Evolutionary conservation across 345 rosid genomes (phyloP).

Genomic region (Aquilaria yunnanensis): DNA sequence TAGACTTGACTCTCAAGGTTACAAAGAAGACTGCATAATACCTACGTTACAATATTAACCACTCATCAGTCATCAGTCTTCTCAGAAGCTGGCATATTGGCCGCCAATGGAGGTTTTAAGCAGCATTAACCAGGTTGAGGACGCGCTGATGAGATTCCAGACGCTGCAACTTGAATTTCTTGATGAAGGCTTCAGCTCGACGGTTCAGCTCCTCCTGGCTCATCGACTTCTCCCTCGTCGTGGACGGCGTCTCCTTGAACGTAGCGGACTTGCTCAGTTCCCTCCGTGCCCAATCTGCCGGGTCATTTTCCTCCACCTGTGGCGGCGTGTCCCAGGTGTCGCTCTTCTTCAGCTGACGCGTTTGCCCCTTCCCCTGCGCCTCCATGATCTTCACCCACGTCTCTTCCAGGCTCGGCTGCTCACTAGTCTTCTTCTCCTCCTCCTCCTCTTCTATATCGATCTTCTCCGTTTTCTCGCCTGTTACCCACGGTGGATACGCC

Average conservation of each 20-base stretch:
- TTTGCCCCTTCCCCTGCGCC: conserved; percentile 14
- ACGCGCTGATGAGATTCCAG: conserved; percentile 33
- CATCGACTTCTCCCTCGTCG: conserved; percentile 30
- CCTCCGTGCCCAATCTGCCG: conserved; percentile 14
- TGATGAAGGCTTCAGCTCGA: conserved; percentile 43
- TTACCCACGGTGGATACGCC: conserved; percentile 4
- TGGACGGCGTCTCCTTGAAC: conserved; percentile 24
- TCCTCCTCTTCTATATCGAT: too few species aligned
- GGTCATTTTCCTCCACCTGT: conserved; percentile 4
- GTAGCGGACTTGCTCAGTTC: conserved; percentile 33
- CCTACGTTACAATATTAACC: too few species aligned
- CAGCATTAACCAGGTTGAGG: conserved; percentile 18
- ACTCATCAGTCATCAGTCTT: too few species aligned
- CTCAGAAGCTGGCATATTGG: too few species aligned
- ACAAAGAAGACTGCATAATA: too few species aligned
- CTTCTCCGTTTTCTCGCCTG: neutral
- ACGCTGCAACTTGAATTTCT: conserved; percentile 34
- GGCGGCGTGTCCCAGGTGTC: conserved; percentile 37
- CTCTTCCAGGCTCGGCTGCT: conserved; percentile 24
- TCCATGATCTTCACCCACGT: conserved; percentile 45
- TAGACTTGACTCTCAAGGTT: too few species aligned
- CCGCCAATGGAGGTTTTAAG: too few species aligned
- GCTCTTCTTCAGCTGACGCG: conserved; percentile 26
- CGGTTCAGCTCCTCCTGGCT: conserved; percentile 39
- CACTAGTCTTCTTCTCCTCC: neutral